Evolutionary conservation across 163 green algal genomes (phyloP), one percentile per base, ranked within the genome.

Genomic region (Trebouxia gelatinosa): DNA sequence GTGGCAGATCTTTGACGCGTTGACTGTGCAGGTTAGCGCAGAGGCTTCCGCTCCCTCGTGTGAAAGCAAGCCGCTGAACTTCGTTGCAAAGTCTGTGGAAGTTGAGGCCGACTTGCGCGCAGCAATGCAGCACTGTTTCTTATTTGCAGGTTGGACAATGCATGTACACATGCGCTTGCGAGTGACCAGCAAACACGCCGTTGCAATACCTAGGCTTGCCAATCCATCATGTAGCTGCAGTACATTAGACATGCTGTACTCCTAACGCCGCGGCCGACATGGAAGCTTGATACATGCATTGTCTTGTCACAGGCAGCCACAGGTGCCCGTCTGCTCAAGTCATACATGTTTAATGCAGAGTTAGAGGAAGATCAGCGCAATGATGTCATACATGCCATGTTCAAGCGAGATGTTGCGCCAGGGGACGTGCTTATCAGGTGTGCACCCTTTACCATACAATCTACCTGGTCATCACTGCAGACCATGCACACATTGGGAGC

Each of bases 341-440:
- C n/a, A n/a, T n/a, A n/a, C n/a, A 54, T 54, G 43, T 54, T 31
- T 16, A 13, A 31, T 64, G 70, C 78, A 89, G 85, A 82, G 6
- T 64, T 89, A 34, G 85, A 89, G 34, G 85, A 89, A 26, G 80
- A 88, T 29, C 85, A 89, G 77, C 62, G 83, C 66, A 61, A 28
- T 0, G 51, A 79, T 28, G 38, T 87, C 26, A 72, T 89, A 13
- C 58, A 80, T 17, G 76, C 77, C 38, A 86, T 89, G 83, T 85
- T 81, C 74, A 78, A 78, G 70, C 74, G 75, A 6, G 2, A 48
- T 17, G 83, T 89, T n/a, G 7, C 23, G 1, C 46, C 83, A 7
- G 80, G 74, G 17, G 85, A 89, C 48, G 62, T 85, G 11, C 51
- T 89, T 5, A 89, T 89, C 72, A 78, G 81, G 83, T 79, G 38